Conservation (phyloP, 306 rosid species). For the Chamaecrista fasciculata region DNA sequence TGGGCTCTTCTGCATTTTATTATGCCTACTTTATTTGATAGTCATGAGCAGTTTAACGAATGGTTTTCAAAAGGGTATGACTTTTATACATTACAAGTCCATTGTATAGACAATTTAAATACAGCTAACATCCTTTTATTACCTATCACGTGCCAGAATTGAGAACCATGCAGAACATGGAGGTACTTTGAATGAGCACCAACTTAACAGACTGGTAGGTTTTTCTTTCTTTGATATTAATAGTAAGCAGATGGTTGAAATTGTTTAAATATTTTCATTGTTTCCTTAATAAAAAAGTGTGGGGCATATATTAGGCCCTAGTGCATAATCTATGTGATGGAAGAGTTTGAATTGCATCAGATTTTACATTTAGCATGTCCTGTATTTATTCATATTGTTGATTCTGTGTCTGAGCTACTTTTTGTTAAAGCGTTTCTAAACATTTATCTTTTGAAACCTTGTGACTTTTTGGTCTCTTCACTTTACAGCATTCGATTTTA, state of each 20-base stretch:
- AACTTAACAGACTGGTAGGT: conserved; percentile 93
- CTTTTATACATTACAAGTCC: conserved; percentile 16
- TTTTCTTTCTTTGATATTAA: conserved; percentile 21
- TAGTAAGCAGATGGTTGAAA: background rate
- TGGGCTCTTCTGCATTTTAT: conserved; percentile 99
- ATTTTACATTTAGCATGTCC: background rate
- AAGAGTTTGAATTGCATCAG: conserved; percentile 8
- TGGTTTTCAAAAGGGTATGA: conserved; percentile 99
- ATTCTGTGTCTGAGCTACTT: background rate
- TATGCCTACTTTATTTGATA: conserved; percentile 96
- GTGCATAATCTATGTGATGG: background rate
- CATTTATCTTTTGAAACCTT: conserved; percentile 2
- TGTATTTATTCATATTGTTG: conserved; percentile 21
- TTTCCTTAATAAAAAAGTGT: background rate
- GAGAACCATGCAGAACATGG: conserved; percentile 99
- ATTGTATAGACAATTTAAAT: conserved; percentile 19
- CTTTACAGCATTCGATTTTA: conserved; percentile 83
- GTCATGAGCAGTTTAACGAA: conserved; percentile 98
- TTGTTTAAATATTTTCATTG: background rate
- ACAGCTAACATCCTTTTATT: conserved; percentile 18
- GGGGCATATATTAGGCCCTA: conserved; percentile 18
- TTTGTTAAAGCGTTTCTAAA: background rate
- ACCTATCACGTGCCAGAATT: conserved; percentile 51
- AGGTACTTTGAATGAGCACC: conserved; percentile 97
- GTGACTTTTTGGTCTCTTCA: conserved; percentile 34